These are phyloP conservation scores for Cryptosporidium ryanae DNA, from an alignment of 169 alveolate genomes.

Conservation along the genomic window DNA sequence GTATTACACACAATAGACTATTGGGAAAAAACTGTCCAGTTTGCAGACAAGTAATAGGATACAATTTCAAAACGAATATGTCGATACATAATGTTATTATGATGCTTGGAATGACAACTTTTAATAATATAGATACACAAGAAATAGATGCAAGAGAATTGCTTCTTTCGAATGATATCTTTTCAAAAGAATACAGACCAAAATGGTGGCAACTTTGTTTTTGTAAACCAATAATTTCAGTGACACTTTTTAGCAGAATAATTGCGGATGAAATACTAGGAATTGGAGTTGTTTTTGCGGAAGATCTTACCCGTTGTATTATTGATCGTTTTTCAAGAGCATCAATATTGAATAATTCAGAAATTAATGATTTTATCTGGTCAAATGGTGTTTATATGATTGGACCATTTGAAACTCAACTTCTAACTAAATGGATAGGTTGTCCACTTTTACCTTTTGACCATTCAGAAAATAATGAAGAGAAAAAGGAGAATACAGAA, in stretches of 20 bases:
- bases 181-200: slow-evolving; percentile 15
- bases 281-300: slow-evolving; percentile 65
- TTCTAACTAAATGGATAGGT: slow-evolving; percentile 64
- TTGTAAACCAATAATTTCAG: slow-evolving; percentile 70
- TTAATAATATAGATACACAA: neutral
- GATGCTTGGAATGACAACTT: slow-evolving; percentile 66
- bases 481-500: neutral
- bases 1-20: slow-evolving; percentile 85
- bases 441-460: slow-evolving; percentile 68
- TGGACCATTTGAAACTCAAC: slow-evolving; percentile 62
- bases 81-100: slow-evolving; percentile 84
- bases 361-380: slow-evolving; percentile 19
- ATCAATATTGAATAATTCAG: neutral
- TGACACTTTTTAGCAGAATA: slow-evolving; percentile 63
- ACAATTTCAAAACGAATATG: slow-evolving; percentile 83
- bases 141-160: neutral
- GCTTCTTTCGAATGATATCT: neutral
- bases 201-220: slow-evolving; percentile 73
- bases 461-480: neutral
- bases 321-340: slow-evolving; percentile 52
- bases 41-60: slow-evolving; percentile 88
- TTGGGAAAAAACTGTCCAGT: slow-evolving; percentile 87
- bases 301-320: slow-evolving; percentile 66
- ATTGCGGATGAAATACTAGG: slow-evolving; percentile 68
- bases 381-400: slow-evolving; percentile 72